Evolutionary conservation across 352 stramenopile species (phyloP).

Genomic region (Globisporangium irregulare): DNA sequence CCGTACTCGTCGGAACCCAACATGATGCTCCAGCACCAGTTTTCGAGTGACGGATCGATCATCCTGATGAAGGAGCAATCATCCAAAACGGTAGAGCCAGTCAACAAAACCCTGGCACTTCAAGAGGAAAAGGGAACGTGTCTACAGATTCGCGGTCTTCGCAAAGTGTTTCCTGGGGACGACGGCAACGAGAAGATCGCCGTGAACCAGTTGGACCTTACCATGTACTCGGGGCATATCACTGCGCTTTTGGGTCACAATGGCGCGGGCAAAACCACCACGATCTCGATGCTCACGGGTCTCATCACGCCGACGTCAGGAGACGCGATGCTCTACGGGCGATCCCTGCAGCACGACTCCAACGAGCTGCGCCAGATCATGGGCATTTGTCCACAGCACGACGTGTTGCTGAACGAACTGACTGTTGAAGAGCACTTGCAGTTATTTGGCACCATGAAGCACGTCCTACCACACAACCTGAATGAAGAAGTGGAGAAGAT

Average conservation of each 20-base stretch:
- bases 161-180: conserved; percentile 57
- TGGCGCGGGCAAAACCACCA: conserved; percentile 73
- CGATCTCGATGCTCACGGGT: conserved; percentile 87
- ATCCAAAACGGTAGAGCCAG: conserved; percentile 32
- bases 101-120: conserved; percentile 33
- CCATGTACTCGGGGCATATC: conserved; percentile 88
- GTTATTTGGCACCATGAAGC: conserved; percentile 93
- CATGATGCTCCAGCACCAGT: conserved; percentile 25
- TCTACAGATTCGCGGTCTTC: conserved; percentile 43
- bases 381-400: conserved; percentile 96
- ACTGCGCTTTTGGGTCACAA: conserved; percentile 73
- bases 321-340: conserved; percentile 68
- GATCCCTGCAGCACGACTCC: conserved; percentile 77
- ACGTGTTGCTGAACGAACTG: conserved; percentile 93
- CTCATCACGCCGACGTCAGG: conserved; percentile 53
- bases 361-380: conserved; percentile 88
- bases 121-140: conserved; percentile 42
- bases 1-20: conserved; percentile 22
- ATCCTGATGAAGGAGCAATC: conserved; percentile 22
- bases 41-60: conserved; percentile 30
- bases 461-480: conserved; percentile 34
- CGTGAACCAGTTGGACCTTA: conserved; percentile 69
- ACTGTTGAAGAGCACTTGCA: conserved; percentile 94
- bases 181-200: conserved; percentile 60
- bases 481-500: conserved; percentile 32